Evolutionary conservation across 495 filamentous ascomycete genomes (phyloP).

Genomic region (Chlorociboria aeruginascens): DNA sequence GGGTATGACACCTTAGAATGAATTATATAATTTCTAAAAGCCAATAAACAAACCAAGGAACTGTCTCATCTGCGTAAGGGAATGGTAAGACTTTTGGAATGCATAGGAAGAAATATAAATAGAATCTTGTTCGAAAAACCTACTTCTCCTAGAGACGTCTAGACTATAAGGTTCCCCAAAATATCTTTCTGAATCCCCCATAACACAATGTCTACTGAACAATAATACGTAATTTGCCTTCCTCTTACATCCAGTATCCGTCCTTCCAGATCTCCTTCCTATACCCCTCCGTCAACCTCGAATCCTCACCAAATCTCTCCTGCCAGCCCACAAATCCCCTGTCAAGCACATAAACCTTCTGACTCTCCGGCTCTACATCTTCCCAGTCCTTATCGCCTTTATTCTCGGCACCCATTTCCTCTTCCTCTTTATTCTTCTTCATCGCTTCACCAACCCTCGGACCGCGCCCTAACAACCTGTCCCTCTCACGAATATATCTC

Average conservation of each 20-base stretch:
- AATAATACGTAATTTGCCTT: too few relatives aligned
- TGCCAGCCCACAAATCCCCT: conserved; percentile 88
- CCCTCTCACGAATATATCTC: conserved; percentile 53
- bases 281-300: conserved; percentile 74
- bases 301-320: conserved; percentile 71
- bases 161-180: too few relatives aligned
- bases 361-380: conserved; percentile 23
- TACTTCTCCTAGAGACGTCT: too few relatives aligned
- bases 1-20: too few relatives aligned
- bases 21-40: too few relatives aligned
- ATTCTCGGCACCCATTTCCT: conserved; percentile 24
- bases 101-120: too few relatives aligned
- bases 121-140: too few relatives aligned
- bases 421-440: conserved; percentile 21
- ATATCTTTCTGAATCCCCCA: too few relatives aligned
- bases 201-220: too few relatives aligned
- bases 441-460: conserved; percentile 6
- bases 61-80: too few relatives aligned
- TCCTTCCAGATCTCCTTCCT: conserved; percentile 77
- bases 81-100: too few relatives aligned
- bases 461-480: conserved; percentile 28
- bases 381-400: conserved; percentile 21
- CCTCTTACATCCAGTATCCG: conserved; percentile 28
- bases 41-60: too few relatives aligned
- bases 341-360: conserved; percentile 73